Percentiles rank a stretch among this genome's conserved stretches.
Conservation (phyloP, 352 stramenopile species). For the Pilasporangium apinafurcum region DNA sequence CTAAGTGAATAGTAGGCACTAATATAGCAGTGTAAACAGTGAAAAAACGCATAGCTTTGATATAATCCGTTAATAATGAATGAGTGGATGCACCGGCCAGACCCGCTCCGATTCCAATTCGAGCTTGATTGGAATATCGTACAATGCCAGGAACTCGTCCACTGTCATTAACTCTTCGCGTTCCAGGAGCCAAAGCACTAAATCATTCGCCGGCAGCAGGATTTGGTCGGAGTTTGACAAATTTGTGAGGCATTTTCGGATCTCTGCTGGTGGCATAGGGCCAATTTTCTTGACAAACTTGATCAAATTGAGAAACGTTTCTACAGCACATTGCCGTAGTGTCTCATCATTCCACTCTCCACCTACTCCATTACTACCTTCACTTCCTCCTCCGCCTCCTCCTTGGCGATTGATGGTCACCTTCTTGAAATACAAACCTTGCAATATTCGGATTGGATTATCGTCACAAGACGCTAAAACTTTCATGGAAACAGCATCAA, state of each 20-base stretch:
- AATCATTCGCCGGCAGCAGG: conserved; percentile 46
- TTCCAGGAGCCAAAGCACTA: conserved; percentile 42
- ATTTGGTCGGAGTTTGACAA: conserved; percentile 59
- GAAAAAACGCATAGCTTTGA: too few relatives aligned
- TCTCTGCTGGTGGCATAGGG: conserved; percentile 35
- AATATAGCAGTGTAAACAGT: too few relatives aligned
- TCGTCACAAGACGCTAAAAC: conserved; percentile 62
- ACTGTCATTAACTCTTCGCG: conserved; percentile 62
- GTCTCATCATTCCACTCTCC: conserved; percentile 38
- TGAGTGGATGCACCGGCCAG: conserved; percentile 65
- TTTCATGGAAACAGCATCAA: conserved; percentile 34
- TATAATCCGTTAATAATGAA: conserved; percentile 66
- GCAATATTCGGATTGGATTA: conserved; percentile 34
- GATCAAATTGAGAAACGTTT: conserved; percentile 48
- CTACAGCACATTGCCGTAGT: conserved; percentile 28
- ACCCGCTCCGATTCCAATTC: conserved; percentile 70
- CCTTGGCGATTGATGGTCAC: conserved; percentile 18
- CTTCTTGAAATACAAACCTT: conserved; percentile 68
- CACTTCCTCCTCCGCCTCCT: conserved; percentile 9
- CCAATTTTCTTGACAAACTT: conserved; percentile 62
- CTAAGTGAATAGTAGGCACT: conserved; percentile 50
- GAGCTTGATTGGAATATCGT: conserved; percentile 27
- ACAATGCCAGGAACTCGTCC: conserved; percentile 45
- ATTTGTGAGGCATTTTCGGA: conserved; percentile 50
- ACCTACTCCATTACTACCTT: conserved; percentile 8